Evolutionary conservation across 2,329 filamentous ascomycete species (phyloP), one percentile per base, ranked within the genome.

Genomic region (Fusarium ambrosium): DNA sequence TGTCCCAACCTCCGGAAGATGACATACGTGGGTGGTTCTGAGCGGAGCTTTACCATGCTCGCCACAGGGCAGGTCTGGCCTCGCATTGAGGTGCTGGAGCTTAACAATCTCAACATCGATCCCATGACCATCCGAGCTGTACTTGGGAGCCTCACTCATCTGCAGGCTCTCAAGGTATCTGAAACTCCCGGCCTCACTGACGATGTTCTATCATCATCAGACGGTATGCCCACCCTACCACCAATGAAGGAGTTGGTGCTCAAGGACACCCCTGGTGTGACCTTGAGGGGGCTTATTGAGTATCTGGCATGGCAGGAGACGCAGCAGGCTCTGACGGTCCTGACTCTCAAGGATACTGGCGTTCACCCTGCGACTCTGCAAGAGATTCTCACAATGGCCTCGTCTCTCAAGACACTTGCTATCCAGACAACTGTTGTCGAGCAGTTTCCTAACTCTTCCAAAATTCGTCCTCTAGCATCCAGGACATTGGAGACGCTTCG

Each of bases 1-100:
- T 98, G 96, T 81, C 91, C 93, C 13, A 91, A 96, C 80, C 87
- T 98, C 65, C 90, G 95, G 74, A 97, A 97, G 84, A 98, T 98
- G 94, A 92, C 90, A 64, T 98, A 97, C 84, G 88, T 90, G 64
- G 86, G 87, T 56, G 96, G 96, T 14, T 89, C 94, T 1, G 96
- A 98, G 85, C 89, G 89, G 66, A 93, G 92, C 79, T 89, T 98
- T 66, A 90, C 94, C 77, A 86, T 89, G 64, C 86, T 98, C 45
- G 89, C 91, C 9, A 87, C 89, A 68, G 91, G 89, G 70, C 89
- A 85, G 66, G 81, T 91, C 62, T 97, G 94, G 94, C 87, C 87
- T 56, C 88, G 89, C 53, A 87, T 97, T 14, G 92, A 95, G 82
- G 91, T 94, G 11, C 81, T 97, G 60, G 94, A 96, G 81, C 85